Percentiles rank a stretch among this genome's conserved stretches.
Evolutionary conservation across 2,329 filamentous ascomycete genomes (phyloP).

Genomic region (Tolypocladium nubicola): DNA sequence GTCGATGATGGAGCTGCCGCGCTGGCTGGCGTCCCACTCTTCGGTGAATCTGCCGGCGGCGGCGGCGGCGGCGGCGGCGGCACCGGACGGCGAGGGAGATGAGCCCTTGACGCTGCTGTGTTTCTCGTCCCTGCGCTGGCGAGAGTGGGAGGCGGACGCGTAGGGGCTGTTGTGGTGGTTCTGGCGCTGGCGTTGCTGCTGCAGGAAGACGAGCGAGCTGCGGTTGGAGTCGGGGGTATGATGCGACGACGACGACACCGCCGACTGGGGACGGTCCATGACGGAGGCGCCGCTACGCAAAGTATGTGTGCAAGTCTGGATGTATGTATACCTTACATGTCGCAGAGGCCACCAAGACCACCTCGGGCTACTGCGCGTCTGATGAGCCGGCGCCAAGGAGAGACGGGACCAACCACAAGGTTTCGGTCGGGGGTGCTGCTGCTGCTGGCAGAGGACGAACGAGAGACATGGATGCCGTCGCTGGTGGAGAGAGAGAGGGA

Average conservation of each 20-base stretch:
- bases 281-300: conserved; percentile 12
- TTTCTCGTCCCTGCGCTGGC: not conserved
- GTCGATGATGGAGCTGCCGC: conserved; percentile 54
- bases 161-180: not conserved
- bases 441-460: not conserved
- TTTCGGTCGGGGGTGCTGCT: not conserved
- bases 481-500: no score
- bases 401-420: not conserved
- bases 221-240: conserved; percentile 10
- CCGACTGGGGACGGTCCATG: conserved; percentile 17
- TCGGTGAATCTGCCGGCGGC: conserved; percentile 49
- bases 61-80: not conserved
- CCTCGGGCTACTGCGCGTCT: not conserved
- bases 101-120: conserved; percentile 9
- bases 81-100: conserved; percentile 3
- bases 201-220: conserved; percentile 4
- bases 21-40: conserved; percentile 59
- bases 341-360: not conserved
- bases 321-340: not conserved
- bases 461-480: not conserved
- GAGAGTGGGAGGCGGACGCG: conserved; percentile 5
- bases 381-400: not conserved
- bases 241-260: conserved; percentile 11
- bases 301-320: not conserved
- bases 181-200: conserved; percentile 5